Evolutionary conservation across 108 stramenopile genomes (phyloP), one percentile per base, ranked within the genome.

Genomic region (Stephanodiscus triporus): DNA sequence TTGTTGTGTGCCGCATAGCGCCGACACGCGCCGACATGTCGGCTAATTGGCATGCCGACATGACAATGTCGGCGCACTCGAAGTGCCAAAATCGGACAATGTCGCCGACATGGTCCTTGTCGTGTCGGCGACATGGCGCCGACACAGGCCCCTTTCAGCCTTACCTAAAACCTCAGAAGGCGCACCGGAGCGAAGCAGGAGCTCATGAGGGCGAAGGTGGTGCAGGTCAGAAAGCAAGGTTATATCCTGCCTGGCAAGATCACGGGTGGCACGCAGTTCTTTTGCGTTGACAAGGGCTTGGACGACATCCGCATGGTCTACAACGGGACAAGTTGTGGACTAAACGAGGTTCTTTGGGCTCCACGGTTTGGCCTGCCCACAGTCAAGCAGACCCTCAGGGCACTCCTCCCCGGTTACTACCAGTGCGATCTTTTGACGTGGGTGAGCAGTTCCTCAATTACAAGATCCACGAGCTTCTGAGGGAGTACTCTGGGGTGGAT

Each of bases 151-250:
- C 56, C 2, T 22, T 72, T 14, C 56, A 38, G 19, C 9, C 2
- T 14, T 72, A 45, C 72, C 30, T 19, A 5, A 27, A n/a, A 26
- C 30, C 75, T 1, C 59, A 67, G 32, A 16, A 68, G 22, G 9
- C 3, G 9, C 45, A 66, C 30, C 50, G 59, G 19, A 1, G 17
- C 43, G 16, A 22, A 30, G 2, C 32, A 72, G 16, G 6, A 20
- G 17, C 27, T 22, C 27, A 14, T 47, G 3, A 23, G n/a, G 27
- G 6, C 6, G 22, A 80, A 75, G 67, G 6, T 75, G 10, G 9
- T 1, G 3, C 51, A 63, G 66, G 7, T 53, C 7, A 1, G 19
- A 6, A 24, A 53, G 49, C 20, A n/a, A 2, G 51, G 51, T 24
- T 53, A 20, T 8, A 53, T 53, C 1, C 20, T 24, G 4, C 24